These are phyloP conservation scores for Pythium folliculosum DNA, from an alignment of 352 stramenopile genomes.

Conservation along the genomic window DNA sequence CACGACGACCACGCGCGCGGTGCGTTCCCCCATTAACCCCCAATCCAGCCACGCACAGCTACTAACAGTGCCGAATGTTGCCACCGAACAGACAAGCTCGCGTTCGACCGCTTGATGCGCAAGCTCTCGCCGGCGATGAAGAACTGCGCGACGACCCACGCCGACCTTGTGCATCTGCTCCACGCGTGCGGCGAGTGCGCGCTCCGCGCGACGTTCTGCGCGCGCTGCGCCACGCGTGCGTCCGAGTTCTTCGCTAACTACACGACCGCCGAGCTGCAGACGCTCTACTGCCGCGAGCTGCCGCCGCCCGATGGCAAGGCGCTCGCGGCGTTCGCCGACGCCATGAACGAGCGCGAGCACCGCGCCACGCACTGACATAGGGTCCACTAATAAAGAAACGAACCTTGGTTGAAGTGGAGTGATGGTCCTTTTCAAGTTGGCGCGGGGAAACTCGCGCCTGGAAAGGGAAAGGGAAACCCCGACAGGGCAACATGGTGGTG, in stretches of 20 bases:
- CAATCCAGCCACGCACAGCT: too few relatives aligned
- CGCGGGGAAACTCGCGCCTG: not conserved
- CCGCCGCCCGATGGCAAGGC: constrained; percentile 48
- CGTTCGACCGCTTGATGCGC: constrained; percentile 58
- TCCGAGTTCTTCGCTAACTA: constrained; percentile 70
- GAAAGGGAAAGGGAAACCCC: not conserved
- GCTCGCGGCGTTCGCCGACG: constrained; percentile 43
- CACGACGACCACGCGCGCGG: constrained; percentile 43
- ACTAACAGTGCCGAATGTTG: not conserved
- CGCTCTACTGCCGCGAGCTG: constrained; percentile 57
- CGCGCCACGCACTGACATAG: constrained; percentile 30
- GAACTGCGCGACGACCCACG: constrained; percentile 52
- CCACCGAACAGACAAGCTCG: constrained; percentile 45
- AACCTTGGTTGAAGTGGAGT: constrained; percentile 36
- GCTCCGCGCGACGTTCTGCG: constrained; percentile 56
- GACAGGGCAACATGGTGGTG: constrained; percentile 1
- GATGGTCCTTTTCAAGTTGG: constrained; percentile 21
- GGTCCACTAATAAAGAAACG: not conserved
- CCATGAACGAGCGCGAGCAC: constrained; percentile 44
- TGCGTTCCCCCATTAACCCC: constrained; percentile 11
- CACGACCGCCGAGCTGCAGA: constrained; percentile 48
- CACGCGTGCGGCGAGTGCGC: constrained; percentile 56
- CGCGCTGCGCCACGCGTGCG: constrained; percentile 42
- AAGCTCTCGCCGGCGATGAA: constrained; percentile 67
- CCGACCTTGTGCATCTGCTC: constrained; percentile 59